Base-by-base conservation (phyloP, 768 basidiomycete genomes). In the Polyporus arcularius region DNA sequence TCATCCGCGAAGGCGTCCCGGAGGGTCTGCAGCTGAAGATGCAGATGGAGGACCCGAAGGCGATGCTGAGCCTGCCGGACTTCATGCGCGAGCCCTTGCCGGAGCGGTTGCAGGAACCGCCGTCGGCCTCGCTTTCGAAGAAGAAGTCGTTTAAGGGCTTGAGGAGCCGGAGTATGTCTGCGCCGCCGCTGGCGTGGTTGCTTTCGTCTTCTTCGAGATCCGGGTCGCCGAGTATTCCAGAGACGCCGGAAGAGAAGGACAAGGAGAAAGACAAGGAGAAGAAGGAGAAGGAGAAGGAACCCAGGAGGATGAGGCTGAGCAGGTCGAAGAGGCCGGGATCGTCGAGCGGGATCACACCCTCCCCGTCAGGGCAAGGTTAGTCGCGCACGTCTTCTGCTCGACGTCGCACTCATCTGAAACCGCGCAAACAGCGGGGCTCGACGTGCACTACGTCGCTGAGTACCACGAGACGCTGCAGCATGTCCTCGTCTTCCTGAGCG, bases 401-500 rank as follows among this genome's bases (percentile, higher is more conserved):
- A 26, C 21, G 21, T 21, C 18, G 43, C 52, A 26, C 18, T 14
- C 31, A 38, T 12, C 32, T 47, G 28, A 41, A 26, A 26, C 21
- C 1, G 21, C 21, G 21, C 21, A 26, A 26, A 26, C 28, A 73
- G 71, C 61, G 42, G 72, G 73, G 0, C 69, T 82, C 8, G 72
- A 77, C 50, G 72, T 87, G 9, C 72, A 78, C 15, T 87, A 82
- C 62, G 75, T 88, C 30, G 84, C 85, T 1, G 96, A 97, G 73
- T 84, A 92, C 68, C 94, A 96, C 69, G 92, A 95, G 70, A 92
- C 86, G 58, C 82, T 98, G 4, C 85, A 87, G 26, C 88, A 89
- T 51, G 81, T 96, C 32, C 78, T 93, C 39, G 83, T 93, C 26
- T 90, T 93, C 70, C 76, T 95, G 53, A 82, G 83, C 21, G 75